These are phyloP conservation scores for Effrenium voratum DNA, from an alignment of 73 alveolate species.

Conservation along the genomic window DNA sequence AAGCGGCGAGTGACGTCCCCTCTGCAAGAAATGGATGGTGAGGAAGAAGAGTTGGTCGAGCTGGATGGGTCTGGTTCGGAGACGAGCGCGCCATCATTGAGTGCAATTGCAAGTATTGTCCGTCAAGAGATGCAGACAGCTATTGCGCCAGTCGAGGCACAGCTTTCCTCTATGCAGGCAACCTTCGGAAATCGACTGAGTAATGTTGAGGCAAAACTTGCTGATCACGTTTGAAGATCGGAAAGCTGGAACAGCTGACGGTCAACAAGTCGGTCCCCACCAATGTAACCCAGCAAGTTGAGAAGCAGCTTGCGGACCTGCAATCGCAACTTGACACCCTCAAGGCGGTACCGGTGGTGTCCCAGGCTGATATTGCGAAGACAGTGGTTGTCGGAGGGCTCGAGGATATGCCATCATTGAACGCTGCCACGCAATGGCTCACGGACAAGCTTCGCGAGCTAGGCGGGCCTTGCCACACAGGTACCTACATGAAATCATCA, in stretches of 20 bases:
- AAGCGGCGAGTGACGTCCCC: not conserved
- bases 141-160: not conserved
- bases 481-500: conserved; percentile 1
- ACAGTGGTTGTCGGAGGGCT: conserved; percentile 6
- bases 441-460: not conserved
- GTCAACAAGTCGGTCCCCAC: too few relatives aligned
- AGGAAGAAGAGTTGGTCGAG: not conserved
- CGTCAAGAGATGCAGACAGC: conserved; percentile 1
- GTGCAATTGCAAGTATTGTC: not conserved
- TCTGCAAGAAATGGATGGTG: conserved; percentile 2
- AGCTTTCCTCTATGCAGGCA: not conserved
- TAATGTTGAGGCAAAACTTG: not conserved
- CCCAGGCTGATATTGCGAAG: not conserved
- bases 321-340: not conserved
- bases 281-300: not conserved
- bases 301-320: not conserved
- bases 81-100: too few relatives aligned
- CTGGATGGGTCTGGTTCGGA: not conserved
- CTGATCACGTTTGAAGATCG: not conserved
- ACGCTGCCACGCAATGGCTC: conserved; percentile 11
- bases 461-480: not conserved
- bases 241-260: not conserved
- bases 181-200: not conserved
- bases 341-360: not conserved
- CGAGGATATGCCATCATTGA: not conserved